Evolutionary conservation across 2,329 filamentous ascomycete genomes (phyloP), one percentile per base, ranked within the genome.

Genomic region (Colletotrichum orbiculare): DNA sequence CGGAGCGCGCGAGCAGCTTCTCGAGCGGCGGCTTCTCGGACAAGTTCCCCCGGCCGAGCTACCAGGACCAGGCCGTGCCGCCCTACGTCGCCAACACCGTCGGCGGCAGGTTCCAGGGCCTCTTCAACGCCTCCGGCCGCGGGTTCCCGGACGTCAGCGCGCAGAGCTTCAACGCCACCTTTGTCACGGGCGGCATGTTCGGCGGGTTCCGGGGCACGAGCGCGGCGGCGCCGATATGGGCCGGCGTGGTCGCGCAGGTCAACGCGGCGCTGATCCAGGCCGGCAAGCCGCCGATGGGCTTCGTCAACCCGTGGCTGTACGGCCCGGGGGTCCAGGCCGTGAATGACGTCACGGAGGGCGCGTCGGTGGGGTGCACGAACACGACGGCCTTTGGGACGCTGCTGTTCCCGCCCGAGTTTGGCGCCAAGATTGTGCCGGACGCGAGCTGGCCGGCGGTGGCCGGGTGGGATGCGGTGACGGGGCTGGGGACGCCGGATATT

Each of bases 281-380:
- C 13, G 85, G 85, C 1, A 82, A 83, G 71, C 73, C 82, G 2
- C 71, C 78, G 0, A 75, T 90, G 69, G 87, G 87, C 0, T 89
- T 88, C 70, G 73, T 90, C n/a, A 89, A 89, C 72, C 86, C 87
- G 2, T 87, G 84, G 83, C 75, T 90, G 11, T 89, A 89, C 69
- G 70, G 72, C 4, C 63, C 69, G 33, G 75, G 73, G 1, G 38
- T 66, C 0, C 39, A 59, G 9, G 77, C 66, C 2, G 75, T 80
- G 13, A 78, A 73, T 8, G 78, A 80, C 55, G 80, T 79, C 46
- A 76, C 75, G 1, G 49, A 69, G 4, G 77, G 77, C 13, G 73
- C 67, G 46, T 76, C 74, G 0, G 42, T 64, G 9, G 78, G 77
- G 4, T 79, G 78, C 33, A 39, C 60, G 3, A 76, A 77, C 8